phyloP scores from a whole-genome alignment of 176 grass and related monocot genomes.

The Urochloa ruziziensis region DNA sequence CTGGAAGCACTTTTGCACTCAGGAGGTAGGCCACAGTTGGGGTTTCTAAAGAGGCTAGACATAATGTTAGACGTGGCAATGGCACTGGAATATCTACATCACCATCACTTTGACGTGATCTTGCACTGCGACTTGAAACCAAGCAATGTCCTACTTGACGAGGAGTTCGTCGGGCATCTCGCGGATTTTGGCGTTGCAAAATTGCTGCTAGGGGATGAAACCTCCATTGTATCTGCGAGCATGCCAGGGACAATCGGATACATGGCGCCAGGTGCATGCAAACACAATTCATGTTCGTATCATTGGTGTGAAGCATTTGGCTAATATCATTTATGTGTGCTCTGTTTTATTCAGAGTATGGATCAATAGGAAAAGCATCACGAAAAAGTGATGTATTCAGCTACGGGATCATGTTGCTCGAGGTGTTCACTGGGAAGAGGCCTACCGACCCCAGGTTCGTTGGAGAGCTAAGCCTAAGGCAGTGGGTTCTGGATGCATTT shows the following conservation, averaged over 20 bases:
- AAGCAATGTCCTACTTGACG: background rate
- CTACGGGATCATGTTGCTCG: background rate
- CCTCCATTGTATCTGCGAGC: background rate
- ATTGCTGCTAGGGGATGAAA: background rate
- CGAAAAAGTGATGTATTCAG: slow-evolving; percentile 12
- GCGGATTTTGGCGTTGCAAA: slow-evolving; percentile 39
- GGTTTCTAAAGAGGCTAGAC: background rate
- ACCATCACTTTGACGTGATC: background rate
- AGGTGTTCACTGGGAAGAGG: background rate
- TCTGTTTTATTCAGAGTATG: background rate
- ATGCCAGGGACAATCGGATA: slow-evolving; percentile 4
- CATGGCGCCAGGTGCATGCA: background rate
- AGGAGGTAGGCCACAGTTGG: background rate
- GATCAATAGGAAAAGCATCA: background rate
- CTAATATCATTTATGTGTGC: background rate
- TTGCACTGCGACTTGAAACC: background rate
- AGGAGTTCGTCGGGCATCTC: slow-evolving; percentile 24
- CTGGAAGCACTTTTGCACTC: background rate
- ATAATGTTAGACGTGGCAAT: background rate
- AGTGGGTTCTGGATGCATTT: background rate
- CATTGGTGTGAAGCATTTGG: background rate
- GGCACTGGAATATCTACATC: background rate
- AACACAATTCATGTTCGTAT: background rate
- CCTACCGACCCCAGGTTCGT: background rate
- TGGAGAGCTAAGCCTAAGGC: background rate